phyloP scores from a whole-genome alignment of 352 stramenopile species.

The Phytophthora citrophthora region DNA sequence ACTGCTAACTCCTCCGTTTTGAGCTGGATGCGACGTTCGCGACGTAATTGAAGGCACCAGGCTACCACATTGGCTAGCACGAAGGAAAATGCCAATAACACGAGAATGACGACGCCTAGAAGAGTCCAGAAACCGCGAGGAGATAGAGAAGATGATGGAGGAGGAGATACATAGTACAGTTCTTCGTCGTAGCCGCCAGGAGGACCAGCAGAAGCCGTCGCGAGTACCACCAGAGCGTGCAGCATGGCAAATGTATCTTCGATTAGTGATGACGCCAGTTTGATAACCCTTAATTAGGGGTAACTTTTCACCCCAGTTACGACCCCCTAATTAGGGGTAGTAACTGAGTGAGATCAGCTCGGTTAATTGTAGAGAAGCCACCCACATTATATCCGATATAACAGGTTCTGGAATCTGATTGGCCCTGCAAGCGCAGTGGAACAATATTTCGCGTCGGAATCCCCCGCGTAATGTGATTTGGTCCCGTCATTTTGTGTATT shows the following conservation, averaged over 20 bases:
- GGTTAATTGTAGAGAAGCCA: too few relatives aligned
- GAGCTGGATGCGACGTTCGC: constrained; percentile 58
- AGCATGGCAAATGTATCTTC: not conserved
- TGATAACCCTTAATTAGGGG: not conserved
- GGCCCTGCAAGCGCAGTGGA: too few relatives aligned
- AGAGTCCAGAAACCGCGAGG: constrained; percentile 32
- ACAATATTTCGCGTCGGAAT: too few relatives aligned
- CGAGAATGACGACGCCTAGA: constrained; percentile 35
- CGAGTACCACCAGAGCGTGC: constrained; percentile 14
- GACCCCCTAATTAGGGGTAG: too few relatives aligned
- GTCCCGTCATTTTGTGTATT: too few relatives aligned
- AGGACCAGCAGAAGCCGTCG: constrained; percentile 1
- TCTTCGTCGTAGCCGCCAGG: constrained; percentile 3
- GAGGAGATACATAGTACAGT: not conserved
- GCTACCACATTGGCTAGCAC: constrained; percentile 68
- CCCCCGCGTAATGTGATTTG: too few relatives aligned
- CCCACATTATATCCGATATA: too few relatives aligned
- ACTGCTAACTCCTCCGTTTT: constrained; percentile 61
- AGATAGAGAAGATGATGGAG: constrained; percentile 15
- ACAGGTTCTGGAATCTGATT: too few relatives aligned
- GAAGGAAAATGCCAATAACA: constrained; percentile 59
- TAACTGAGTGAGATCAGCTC: too few relatives aligned
- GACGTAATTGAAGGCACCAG: constrained; percentile 68
- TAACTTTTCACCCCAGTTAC: too few relatives aligned
- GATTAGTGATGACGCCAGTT: not conserved